These are phyloP conservation scores for Cutaneotrichosporon sp. DNA, from an alignment of 1,284 basidiomycete genomes.

Conservation along the genomic window DNA sequence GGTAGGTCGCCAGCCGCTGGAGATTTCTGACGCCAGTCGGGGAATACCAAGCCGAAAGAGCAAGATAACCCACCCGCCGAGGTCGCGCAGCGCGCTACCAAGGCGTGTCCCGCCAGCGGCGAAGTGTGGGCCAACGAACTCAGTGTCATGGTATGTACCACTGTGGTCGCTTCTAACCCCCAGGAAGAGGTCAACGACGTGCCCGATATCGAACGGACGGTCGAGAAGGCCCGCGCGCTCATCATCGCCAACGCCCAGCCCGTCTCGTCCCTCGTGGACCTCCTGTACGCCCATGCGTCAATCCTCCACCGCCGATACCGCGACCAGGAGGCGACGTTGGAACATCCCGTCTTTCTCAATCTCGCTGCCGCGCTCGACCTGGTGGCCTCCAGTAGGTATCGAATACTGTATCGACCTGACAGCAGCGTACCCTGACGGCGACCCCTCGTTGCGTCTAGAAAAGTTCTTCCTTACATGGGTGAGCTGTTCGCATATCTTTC, in stretches of 20 bases:
- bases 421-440: constrained; percentile 51
- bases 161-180: neutral
- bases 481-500: constrained; percentile 45
- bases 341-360: constrained; percentile 16
- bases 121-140: constrained; percentile 37
- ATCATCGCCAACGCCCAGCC: constrained; percentile 8
- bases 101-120: constrained; percentile 39
- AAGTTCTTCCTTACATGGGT: constrained; percentile 72
- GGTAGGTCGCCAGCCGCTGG: constrained; percentile 15
- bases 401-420: neutral
- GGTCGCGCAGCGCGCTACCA: constrained; percentile 18
- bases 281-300: constrained; percentile 10
- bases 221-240: constrained; percentile 8
- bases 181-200: constrained; percentile 9
- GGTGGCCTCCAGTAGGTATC: constrained; percentile 46
- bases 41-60: neutral
- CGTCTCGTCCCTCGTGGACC: constrained; percentile 14
- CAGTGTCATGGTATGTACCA: constrained; percentile 13
- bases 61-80: constrained; percentile 61
- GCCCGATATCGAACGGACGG: constrained; percentile 7
- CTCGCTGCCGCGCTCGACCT: constrained; percentile 19
- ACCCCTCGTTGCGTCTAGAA: constrained; percentile 65
- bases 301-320: constrained; percentile 15
- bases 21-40: neutral
- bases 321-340: constrained; percentile 6